These are phyloP conservation scores for Ganoderma leucocontextum DNA, from an alignment of 1,284 basidiomycete species.

Conservation along the genomic window DNA sequence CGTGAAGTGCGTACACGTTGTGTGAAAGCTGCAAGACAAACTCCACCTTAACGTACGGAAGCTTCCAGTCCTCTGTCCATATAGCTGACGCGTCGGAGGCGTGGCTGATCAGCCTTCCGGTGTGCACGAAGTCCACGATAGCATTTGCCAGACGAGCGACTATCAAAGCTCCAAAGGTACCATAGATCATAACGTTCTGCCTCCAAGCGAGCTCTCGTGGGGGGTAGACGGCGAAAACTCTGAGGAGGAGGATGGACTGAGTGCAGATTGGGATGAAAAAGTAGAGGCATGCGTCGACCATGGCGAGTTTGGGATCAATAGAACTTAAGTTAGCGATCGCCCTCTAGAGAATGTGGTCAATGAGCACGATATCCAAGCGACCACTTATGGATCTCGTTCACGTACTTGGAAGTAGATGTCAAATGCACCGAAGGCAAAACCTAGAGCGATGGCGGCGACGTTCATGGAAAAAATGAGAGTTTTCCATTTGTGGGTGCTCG, in stretches of 20 bases:
- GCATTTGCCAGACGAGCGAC: constrained; percentile 3
- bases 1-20: constrained; percentile 26
- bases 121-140: background rate
- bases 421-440: no score
- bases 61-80: background rate
- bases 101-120: no score
- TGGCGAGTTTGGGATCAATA: no score
- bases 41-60: constrained; percentile 31
- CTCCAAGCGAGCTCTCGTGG: constrained; percentile 10
- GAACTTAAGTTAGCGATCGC: no score
- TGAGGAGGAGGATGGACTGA: constrained; percentile 36
- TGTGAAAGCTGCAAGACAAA: constrained; percentile 40
- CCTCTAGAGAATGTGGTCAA: no score
- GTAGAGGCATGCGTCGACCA: background rate
- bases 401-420: no score
- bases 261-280: constrained; percentile 29
- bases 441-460: no score
- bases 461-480: no score
- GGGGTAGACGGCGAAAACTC: constrained; percentile 37
- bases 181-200: constrained; percentile 11
- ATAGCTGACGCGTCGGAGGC: background rate
- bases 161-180: background rate
- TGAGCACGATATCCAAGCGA: no score
- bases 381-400: no score
- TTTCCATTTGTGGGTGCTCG: no score